Evolutionary conservation across 768 basidiomycete genomes (phyloP).

Genomic region (Pisolithus orientalis): DNA sequence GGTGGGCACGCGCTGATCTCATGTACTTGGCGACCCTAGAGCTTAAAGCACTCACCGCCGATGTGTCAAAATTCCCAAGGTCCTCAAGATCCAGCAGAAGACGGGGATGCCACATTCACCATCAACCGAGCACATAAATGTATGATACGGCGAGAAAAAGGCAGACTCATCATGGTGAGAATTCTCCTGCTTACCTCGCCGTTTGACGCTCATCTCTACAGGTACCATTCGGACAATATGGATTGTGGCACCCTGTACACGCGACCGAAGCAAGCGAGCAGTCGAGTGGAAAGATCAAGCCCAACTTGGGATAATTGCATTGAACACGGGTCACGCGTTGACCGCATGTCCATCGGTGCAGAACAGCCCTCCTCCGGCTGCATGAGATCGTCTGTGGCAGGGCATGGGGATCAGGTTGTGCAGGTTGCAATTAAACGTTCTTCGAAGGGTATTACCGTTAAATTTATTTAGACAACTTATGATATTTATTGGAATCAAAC

Average conservation of each 20-base stretch:
- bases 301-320: slow-evolving; percentile 6
- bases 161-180: slow-evolving; percentile 17
- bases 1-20: slow-evolving; percentile 19
- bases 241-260: slow-evolving; percentile 10
- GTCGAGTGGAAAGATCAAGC: slow-evolving; percentile 1
- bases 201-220: slow-evolving; percentile 8
- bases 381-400: not conserved
- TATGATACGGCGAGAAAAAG: slow-evolving; percentile 12
- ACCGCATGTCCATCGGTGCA: too few relatives aligned
- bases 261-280: slow-evolving; percentile 10
- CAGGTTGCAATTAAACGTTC: too few relatives aligned
- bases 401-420: not conserved
- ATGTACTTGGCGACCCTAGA: slow-evolving; percentile 10
- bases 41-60: slow-evolving; percentile 4
- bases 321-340: not conserved
- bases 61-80: slow-evolving; percentile 9
- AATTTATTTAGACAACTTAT: too few relatives aligned
- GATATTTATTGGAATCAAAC: too few relatives aligned
- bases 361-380: too few relatives aligned
- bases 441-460: too few relatives aligned
- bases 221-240: slow-evolving; percentile 20
- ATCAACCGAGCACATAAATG: slow-evolving; percentile 21
- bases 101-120: slow-evolving; percentile 13
- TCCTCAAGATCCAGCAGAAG: slow-evolving; percentile 2
- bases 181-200: not conserved